A percentile compares a stretch with the other conserved stretches of the same genome.
Evolutionary conservation across 768 basidiomycete genomes (phyloP).

Genomic region (Amanita pallidorosea): DNA sequence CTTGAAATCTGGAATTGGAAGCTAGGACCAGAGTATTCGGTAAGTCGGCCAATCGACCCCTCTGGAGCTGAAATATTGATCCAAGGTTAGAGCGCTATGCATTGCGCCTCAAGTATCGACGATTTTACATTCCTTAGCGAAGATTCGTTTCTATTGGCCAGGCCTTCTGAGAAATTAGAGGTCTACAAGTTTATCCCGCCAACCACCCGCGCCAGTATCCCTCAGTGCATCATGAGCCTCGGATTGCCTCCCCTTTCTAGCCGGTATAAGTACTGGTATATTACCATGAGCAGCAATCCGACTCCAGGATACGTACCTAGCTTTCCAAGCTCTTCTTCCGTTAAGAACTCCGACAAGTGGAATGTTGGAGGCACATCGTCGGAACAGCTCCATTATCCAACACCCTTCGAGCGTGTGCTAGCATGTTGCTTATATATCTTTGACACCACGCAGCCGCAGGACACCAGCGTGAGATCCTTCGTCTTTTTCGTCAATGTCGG

Average conservation of each 20-base stretch:
- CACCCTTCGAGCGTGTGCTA: conserved; percentile 36
- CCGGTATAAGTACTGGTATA: conserved; percentile 42
- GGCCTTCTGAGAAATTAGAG: conserved; percentile 35
- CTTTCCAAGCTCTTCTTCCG: conserved; percentile 1
- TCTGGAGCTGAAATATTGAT: neutral
- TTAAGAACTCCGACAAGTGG: neutral
- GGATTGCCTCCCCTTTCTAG: conserved; percentile 31
- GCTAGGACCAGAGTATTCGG: conserved; percentile 26
- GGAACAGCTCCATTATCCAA: conserved; percentile 32
- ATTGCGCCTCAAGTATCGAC: conserved; percentile 32
- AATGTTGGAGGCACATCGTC: conserved; percentile 5
- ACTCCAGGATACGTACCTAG: conserved; percentile 29
- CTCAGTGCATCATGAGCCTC: conserved; percentile 25
- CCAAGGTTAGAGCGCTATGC: conserved; percentile 26
- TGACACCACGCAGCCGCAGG: conserved; percentile 19
- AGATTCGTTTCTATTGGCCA: conserved; percentile 34
- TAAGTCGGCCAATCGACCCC: conserved; percentile 14
- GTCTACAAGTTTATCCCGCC: conserved; percentile 37
- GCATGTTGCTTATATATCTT: conserved; percentile 37
- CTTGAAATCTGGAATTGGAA: conserved; percentile 46
- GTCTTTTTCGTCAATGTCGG: conserved; percentile 39
- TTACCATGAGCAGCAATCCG: conserved; percentile 43
- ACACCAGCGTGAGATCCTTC: conserved; percentile 26
- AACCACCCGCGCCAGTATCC: conserved; percentile 15
- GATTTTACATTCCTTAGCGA: conserved; percentile 42